A percentile compares a stretch with the other conserved stretches of the same genome.
phyloP scores from a whole-genome alignment of 352 stramenopile genomes.

The Phytopythium litorale region DNA sequence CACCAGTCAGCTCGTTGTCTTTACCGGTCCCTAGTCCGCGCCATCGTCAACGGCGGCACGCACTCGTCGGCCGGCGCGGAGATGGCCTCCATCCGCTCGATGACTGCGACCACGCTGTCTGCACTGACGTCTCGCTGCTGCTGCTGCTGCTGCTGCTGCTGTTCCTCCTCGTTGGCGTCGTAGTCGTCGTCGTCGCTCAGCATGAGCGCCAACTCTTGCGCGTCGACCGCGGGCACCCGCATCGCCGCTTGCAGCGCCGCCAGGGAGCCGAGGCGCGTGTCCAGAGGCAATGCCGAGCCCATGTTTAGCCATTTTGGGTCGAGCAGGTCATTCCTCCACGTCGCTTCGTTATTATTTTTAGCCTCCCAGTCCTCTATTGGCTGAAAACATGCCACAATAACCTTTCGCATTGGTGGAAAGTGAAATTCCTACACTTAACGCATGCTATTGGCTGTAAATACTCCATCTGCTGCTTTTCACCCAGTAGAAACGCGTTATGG shows the following conservation, averaged over 20 bases:
- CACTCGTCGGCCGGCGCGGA: conserved; percentile 32
- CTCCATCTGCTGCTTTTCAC: neutral
- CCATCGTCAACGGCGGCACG: conserved; percentile 3
- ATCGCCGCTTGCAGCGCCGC: neutral
- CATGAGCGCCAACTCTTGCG: conserved; percentile 29
- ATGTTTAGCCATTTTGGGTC: neutral
- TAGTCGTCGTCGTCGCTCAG: conserved; percentile 38
- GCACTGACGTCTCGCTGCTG: conserved; percentile 14
- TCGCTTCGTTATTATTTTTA: conserved; percentile 2
- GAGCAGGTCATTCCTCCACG: neutral
- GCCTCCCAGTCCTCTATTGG: neutral
- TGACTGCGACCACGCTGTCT: conserved; percentile 29
- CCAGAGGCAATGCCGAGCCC: neutral
- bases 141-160: conserved; percentile 5
- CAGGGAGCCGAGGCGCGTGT: too few species aligned
- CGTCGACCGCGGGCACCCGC: conserved; percentile 10
- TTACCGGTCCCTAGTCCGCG: neutral
- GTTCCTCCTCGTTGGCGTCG: conserved; percentile 3
- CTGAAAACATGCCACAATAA: neutral
- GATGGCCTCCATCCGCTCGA: conserved; percentile 34
- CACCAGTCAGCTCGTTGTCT: neutral
- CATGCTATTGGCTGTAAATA: neutral
- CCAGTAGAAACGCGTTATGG: conserved; percentile 8
- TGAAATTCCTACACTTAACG: neutral
- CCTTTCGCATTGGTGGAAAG: neutral